Base-by-base conservation (phyloP, 208 protist species). In the Novymonas esmeraldas region DNA sequence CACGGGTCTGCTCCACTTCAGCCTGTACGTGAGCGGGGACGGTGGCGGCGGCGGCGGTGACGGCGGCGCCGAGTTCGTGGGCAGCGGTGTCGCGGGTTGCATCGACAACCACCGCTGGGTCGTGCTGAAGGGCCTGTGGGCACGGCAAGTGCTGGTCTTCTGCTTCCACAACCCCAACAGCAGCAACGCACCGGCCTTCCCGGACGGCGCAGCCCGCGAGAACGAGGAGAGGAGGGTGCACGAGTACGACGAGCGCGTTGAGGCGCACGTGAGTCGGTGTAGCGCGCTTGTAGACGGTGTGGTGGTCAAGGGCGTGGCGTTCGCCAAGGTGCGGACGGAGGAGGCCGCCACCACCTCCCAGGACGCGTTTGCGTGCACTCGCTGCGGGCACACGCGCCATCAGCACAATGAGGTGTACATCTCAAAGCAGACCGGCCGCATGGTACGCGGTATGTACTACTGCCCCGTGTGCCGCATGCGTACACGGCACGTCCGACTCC, bases 91-190 rank as follows among this genome's bases (percentile, higher is more conserved):
- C 3, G 81, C 81, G 3, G 77, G 63, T 0, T 87, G 81, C 67
- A 14, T 84, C 16, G 81, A 84, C 60, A 80, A 83, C 51, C 70
- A 70, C 36, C 81, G 81, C 55, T 84, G 78, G 81, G 42, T 81
- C 3, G 39, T 87, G 2, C 58, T 81, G 31, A 69, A 71, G 11
- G 81, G 81, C 5, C 56, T 73, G 49, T 82, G 72, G 81, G 22
- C 48, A 20, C 59, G 49, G 11, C 51, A 81, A 34, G 52, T 81
- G 4, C 11, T 87, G 2, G 66, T 84, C 33, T 84, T 87, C 50
- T 61, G 68, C 3, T 79, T 76, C 1, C 58, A 49, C 33, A 46
- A 50, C 13, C 11, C 42, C 14, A 49, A 13, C 20, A 28, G 2
- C 2, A 18, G 22, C 36, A 13, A 10, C 34, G 48, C 2, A 1